Evolutionary conservation across 345 rosid genomes (phyloP).

Genomic region (Arabis hirsuta): DNA sequence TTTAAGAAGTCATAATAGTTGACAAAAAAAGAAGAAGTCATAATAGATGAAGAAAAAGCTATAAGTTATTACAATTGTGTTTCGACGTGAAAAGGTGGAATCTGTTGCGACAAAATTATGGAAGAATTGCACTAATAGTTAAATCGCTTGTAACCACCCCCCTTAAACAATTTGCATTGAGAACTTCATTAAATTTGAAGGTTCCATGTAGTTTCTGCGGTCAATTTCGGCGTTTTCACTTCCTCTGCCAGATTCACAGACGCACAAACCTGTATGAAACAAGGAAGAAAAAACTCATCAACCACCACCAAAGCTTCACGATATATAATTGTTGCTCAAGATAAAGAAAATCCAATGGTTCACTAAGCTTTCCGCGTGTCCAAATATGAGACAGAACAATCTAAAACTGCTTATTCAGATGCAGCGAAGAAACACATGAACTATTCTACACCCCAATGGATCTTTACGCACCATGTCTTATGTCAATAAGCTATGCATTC

Average conservation of each 20-base stretch:
- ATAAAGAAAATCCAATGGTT: background rate
- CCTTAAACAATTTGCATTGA: slow-evolving; percentile 14
- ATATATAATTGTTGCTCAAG: background rate
- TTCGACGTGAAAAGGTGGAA: no score
- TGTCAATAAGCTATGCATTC: background rate
- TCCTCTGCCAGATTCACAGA: slow-evolving; percentile 73
- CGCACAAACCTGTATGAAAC: slow-evolving; percentile 55
- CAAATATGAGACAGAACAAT: background rate
- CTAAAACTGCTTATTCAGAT: background rate
- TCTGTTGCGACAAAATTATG: background rate
- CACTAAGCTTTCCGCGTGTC: background rate
- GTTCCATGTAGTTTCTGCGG: slow-evolving; percentile 80
- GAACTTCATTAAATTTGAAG: slow-evolving; percentile 55
- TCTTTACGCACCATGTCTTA: background rate
- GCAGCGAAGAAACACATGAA: background rate
- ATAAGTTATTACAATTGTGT: background rate
- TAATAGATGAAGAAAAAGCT: slow-evolving; percentile 1
- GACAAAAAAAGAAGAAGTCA: background rate
- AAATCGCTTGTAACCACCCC: slow-evolving; percentile 11
- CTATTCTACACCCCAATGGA: background rate
- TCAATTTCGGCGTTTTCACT: slow-evolving; percentile 63
- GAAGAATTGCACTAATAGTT: background rate
- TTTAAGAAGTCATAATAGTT: background rate
- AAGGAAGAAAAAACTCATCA: background rate
- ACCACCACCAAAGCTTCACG: background rate